Base-by-base conservation (phyloP, 2,329 filamentous ascomycete genomes). In the Fusarium tjaetaba region DNA sequence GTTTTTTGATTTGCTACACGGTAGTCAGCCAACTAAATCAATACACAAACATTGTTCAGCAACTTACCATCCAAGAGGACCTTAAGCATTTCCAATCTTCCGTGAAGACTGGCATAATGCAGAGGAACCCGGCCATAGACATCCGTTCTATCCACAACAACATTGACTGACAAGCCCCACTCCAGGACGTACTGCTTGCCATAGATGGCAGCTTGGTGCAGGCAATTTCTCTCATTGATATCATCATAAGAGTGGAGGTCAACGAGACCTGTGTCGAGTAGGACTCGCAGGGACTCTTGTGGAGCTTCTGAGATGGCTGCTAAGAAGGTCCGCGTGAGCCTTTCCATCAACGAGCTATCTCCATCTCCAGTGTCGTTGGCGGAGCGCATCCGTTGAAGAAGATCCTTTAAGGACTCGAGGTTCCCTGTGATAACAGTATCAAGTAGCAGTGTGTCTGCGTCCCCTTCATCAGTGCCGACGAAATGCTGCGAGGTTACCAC, bases 81-180 rank as follows among this genome's bases (percentile, higher is more conserved):
- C 74, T 94, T 89, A 34, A 97, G 89, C 90, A 97, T 95, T 61
- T 94, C 93, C 26, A 97, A 88, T 51, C 94, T 90, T 10, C 96
- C 96, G 84, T 98, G 94, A 89, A 98, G 95, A 81, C 94, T 97
- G 20, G 96, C 95, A 84, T 99, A 99, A 80, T 99, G 96, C 41
- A 99, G 84, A 32, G 96, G 95, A 68, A 97, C 93, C 55, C 96
- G 89, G 14, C 96, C 96, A 80, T 99, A 99, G 11, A 98, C 95
- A 84, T 99, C 96, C 6, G 93, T 93, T 58, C 93, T 89, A 64
- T 91, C 91, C 30, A 95, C 91, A 71, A 95, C 91, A 39, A 98
- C 94, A 9, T 89, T 90, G 51, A 89, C 90, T 4, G 88, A 85
- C n/a, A 99, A 85, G 8, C 93, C 95, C 73, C 93, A 91, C 57